Percentiles rank a stretch among this genome's conserved stretches.
phyloP scores from a whole-genome alignment of 176 grass and related monocot genomes.

The sorghum (Sorghum bicolor) region Sorghum_bicolor_NCBIv3 NC_012877.2:61126501-61127000 shows the following conservation, averaged over 20 bases:
- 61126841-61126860: neutral
- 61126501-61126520: neutral
- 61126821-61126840: neutral
- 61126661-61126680: neutral
- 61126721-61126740: neutral
- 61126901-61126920: constrained; percentile 2
- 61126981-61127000: neutral
- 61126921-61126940: neutral
- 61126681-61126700: neutral
- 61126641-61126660: neutral
- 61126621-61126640: neutral
- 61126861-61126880: neutral
- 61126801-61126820: neutral
- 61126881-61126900: neutral
- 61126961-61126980: no score
- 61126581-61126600: constrained; percentile 12
- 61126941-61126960: neutral
- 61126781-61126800: neutral
- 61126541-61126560: neutral
- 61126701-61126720: neutral
- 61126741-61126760: neutral
- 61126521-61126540: neutral
- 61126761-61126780: neutral
- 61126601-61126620: no score
- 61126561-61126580: constrained; percentile 25